A percentile compares a stretch with the other conserved stretches of the same genome.
Evolutionary conservation across 176 grass and related monocot species (phyloP).

Genomic region (Pontederia paniculata): DNA sequence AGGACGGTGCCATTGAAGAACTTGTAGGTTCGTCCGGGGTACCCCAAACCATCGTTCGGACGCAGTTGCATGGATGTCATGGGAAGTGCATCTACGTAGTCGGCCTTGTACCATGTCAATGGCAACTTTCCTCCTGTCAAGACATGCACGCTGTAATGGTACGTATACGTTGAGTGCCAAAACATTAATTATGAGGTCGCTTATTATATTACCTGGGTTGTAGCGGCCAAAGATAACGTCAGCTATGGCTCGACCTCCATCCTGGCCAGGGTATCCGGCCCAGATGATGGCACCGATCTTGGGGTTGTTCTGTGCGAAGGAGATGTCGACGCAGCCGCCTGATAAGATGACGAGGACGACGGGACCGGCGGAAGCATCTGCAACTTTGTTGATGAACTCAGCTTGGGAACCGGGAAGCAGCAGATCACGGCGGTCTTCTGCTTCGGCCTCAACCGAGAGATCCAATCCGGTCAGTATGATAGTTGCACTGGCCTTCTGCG

Average conservation of each 20-base stretch:
- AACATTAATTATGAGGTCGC: background rate
- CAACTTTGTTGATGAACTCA: conserved; percentile 30
- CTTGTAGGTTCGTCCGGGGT: conserved; percentile 9
- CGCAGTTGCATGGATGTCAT: conserved; percentile 3
- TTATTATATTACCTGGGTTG: background rate
- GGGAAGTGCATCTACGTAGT: background rate
- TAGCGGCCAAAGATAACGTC: conserved; percentile 12
- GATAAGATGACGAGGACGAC: conserved; percentile 47
- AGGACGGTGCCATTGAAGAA: background rate
- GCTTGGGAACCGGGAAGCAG: conserved; percentile 40
- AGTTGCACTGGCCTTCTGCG: conserved; percentile 17
- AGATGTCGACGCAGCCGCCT: conserved; percentile 37
- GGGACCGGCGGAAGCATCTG: conserved; percentile 26
- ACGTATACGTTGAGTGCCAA: background rate
- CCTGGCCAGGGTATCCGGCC: conserved; percentile 45
- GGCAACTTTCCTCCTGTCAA: conserved; percentile 1
- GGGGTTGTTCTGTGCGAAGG: conserved; percentile 34
- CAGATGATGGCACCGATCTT: conserved; percentile 52
- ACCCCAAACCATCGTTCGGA: conserved; percentile 1
- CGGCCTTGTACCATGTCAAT: background rate
- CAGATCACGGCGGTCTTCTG: conserved; percentile 34
- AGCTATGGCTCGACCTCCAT: conserved; percentile 35
- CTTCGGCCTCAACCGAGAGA: conserved; percentile 34
- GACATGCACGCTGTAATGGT: background rate
- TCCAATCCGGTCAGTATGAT: conserved; percentile 38